A percentile compares a stretch with the other conserved stretches of the same genome.
phyloP scores from a whole-genome alignment of 306 rosid genomes.

The Cucumis sativus region DNA sequence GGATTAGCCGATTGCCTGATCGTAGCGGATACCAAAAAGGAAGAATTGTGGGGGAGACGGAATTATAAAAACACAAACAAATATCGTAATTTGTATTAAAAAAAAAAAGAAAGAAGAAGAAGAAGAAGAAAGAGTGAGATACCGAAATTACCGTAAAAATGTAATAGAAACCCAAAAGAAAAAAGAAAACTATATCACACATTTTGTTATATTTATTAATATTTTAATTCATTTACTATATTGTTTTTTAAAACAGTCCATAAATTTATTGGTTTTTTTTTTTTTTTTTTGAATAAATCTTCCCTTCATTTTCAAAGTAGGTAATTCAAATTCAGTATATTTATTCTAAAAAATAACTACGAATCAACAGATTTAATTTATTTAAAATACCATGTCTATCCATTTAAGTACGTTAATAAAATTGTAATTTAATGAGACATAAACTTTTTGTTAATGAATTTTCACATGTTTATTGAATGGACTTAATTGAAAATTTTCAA shows the following conservation, averaged over 20 bases:
- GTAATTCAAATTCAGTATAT: too few species aligned
- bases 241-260: too few species aligned
- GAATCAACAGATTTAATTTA: too few species aligned
- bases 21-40: not conserved
- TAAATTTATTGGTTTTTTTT: not conserved
- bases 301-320: too few species aligned
- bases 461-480: not conserved
- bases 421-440: not conserved
- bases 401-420: not conserved
- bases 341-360: too few species aligned
- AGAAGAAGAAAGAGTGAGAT: not conserved
- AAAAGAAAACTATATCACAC: too few species aligned
- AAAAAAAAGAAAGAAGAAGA: too few species aligned
- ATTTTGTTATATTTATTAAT: too few species aligned
- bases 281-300: not conserved
- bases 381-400: too few species aligned
- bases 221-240: too few species aligned
- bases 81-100: too few species aligned
- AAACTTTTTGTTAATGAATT: not conserved
- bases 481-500: not conserved
- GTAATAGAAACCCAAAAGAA: not conserved
- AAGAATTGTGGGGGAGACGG: not conserved
- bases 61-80: not conserved
- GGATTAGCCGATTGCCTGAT: not conserved
- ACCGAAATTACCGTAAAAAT: not conserved